Evolutionary conservation across 2,329 filamentous ascomycete species (phyloP).

Genomic region (Cladorrhinum sp.): DNA sequence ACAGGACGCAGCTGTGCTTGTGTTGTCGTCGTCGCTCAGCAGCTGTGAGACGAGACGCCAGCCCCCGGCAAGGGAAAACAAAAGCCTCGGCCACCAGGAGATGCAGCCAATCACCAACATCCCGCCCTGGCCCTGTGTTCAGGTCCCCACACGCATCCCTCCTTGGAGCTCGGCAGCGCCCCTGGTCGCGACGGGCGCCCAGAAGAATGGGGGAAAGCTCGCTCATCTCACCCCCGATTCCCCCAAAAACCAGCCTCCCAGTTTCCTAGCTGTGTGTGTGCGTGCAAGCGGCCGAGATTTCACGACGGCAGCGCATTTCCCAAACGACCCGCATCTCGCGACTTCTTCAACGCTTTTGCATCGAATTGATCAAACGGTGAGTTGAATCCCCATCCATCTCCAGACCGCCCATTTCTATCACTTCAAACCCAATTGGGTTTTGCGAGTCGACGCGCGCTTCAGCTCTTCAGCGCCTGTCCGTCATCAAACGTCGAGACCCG

Average conservation of each 20-base stretch:
- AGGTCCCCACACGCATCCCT: conserved; percentile 24
- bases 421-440: conserved; percentile 6
- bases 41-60: conserved; percentile 11
- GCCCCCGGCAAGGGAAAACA: conserved; percentile 21
- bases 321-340: conserved; percentile 6
- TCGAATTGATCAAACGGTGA: not conserved
- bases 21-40: conserved; percentile 19
- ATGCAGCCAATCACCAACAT: conserved; percentile 24
- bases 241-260: conserved; percentile 29
- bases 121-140: conserved; percentile 13
- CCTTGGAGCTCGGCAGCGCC: conserved; percentile 7
- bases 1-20: conserved; percentile 4
- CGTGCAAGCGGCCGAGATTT: conserved; percentile 17
- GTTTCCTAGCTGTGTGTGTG: conserved; percentile 1
- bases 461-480: not conserved
- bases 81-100: conserved; percentile 23
- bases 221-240: conserved; percentile 10
- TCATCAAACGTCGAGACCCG: conserved; percentile 16
- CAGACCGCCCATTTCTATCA: not conserved
- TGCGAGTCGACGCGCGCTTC: conserved; percentile 4
- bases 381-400: not conserved
- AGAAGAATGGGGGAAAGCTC: conserved; percentile 12
- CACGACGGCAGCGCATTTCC: conserved; percentile 18
- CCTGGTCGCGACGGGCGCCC: conserved; percentile 21
- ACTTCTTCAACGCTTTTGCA: conserved; percentile 1